A percentile compares a stretch with the other conserved stretches of the same genome.
These are phyloP conservation scores for Amaranthus cruentus DNA, from an alignment of 148 eudicot species.

Conservation along the genomic window DNA sequence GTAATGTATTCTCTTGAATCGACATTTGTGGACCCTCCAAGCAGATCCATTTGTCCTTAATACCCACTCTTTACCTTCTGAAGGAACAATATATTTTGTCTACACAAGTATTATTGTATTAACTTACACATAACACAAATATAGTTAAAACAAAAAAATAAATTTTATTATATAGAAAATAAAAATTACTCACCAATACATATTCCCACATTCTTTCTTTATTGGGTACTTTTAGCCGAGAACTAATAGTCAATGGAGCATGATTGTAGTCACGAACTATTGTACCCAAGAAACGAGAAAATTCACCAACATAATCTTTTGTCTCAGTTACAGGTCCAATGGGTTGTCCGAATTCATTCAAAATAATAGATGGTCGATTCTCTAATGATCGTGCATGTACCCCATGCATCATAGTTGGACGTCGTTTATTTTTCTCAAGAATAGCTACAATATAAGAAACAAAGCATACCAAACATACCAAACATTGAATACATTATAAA, in stretches of 20 bases:
- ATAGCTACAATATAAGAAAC: not conserved
- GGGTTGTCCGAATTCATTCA: slow-evolving; percentile 13
- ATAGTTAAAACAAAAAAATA: not conserved
- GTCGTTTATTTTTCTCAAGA: not conserved
- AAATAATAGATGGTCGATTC: slow-evolving; percentile 7
- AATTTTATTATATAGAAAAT: not conserved
- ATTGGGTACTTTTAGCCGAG: slow-evolving; percentile 9
- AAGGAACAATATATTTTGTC: no score
- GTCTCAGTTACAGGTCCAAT: slow-evolving; percentile 4
- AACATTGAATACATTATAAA: not conserved
- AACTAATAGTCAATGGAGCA: slow-evolving; percentile 2
- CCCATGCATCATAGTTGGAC: slow-evolving; percentile 18
- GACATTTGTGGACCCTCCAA: no score
- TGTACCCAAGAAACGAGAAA: slow-evolving; percentile 18
- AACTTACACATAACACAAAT: not conserved
- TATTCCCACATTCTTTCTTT: slow-evolving; percentile 16
- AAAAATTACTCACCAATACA: slow-evolving; percentile 1
- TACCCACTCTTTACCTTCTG: no score
- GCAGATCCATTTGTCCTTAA: no score
- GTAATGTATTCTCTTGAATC: no score
- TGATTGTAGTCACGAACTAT: slow-evolving; percentile 5
- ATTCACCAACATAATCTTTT: not conserved
- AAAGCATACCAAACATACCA: not conserved
- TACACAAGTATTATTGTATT: not conserved
- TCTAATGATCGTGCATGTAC: slow-evolving; percentile 2